Percentiles rank a stretch among this genome's conserved stretches.
phyloP scores from a whole-genome alignment of 805 yeast species.

The Barnettozyma sp. region DNA sequence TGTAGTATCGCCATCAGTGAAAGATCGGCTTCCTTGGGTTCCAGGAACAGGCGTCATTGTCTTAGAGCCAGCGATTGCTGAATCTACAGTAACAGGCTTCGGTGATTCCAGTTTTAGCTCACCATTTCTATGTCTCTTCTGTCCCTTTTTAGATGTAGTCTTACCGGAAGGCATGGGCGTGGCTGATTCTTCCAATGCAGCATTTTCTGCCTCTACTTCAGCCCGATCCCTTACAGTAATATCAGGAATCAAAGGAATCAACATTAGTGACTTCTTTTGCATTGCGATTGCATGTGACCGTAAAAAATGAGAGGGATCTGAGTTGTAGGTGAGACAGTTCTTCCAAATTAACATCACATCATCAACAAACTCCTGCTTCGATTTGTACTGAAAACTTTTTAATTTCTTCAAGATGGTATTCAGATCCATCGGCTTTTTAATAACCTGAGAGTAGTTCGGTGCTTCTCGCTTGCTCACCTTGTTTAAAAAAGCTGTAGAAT shows the following conservation, averaged over 20 bases:
- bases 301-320: constrained; percentile 89
- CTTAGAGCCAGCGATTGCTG: background rate
- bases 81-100: background rate
- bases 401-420: constrained; percentile 90
- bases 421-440: constrained; percentile 93
- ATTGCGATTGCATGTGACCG: constrained; percentile 92
- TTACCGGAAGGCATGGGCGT: constrained; percentile 26
- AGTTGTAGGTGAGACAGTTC: constrained; percentile 86
- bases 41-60: constrained; percentile 3
- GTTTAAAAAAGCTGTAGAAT: constrained; percentile 91
- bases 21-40: constrained; percentile 5
- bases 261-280: constrained; percentile 78
- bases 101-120: constrained; percentile 28
- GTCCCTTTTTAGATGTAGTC: constrained; percentile 33
- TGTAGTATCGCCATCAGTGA: constrained; percentile 1
- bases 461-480: constrained; percentile 98
- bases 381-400: constrained; percentile 71
- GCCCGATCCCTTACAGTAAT: constrained; percentile 66
- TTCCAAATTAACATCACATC: constrained; percentile 94
- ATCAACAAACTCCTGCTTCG: constrained; percentile 87
- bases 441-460: constrained; percentile 87
- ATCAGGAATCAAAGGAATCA: constrained; percentile 85
- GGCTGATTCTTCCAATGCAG: constrained; percentile 22
- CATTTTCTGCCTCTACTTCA: constrained; percentile 50
- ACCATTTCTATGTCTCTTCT: constrained; percentile 32